Evolutionary conservation across 306 rosid species (phyloP), one percentile per base, ranked within the genome.

Genomic region (Quercus agrifolia): DNA sequence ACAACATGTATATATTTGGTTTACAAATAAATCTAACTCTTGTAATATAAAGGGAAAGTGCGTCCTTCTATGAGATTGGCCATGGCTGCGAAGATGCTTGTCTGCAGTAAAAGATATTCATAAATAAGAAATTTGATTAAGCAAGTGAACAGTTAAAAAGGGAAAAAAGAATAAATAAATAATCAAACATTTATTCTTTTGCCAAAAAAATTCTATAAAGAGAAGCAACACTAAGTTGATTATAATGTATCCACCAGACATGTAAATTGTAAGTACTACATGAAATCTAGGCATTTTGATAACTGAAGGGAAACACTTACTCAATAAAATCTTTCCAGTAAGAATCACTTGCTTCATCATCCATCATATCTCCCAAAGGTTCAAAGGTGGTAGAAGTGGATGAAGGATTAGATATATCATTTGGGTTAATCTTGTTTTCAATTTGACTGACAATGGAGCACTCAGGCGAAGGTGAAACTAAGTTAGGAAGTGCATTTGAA

Each of bases 341-440:
- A 12, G 79, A 80, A 55, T 78, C 70, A 5, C 77, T 78, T 57
- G 78, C 71, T 75, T 81, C 84, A 3, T 78, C 75, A 10, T 81
- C 84, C 82, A 89, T 82, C 33, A 88, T 81, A 78, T 89, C 88
- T 74, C 79, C 86, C 91, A 74, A 91, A 70, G 79, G 78, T 78
- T 92, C 88, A 66, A 87, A 84, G 78, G 81, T 81, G 64, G 84
- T 83, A 78, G 93, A 83, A 74, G 79, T 78, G 20, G 86, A 80
- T 73, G 86, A 76, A 81, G 74, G 80, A 20, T 69, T 63, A n/a
- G 79, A 80, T 19, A 69, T 57, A 66, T 89, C 82, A 46, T 73
- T 83, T 59, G 78, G 75, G 64, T 64, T 74, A 3, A 10, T 71
- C 71, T 62, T 80, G 41, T 54, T 82, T 78, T 74, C 86, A 52